phyloP scores from a whole-genome alignment of 1,284 basidiomycete genomes.

The Cutaneotrichosporon sp. region DNA sequence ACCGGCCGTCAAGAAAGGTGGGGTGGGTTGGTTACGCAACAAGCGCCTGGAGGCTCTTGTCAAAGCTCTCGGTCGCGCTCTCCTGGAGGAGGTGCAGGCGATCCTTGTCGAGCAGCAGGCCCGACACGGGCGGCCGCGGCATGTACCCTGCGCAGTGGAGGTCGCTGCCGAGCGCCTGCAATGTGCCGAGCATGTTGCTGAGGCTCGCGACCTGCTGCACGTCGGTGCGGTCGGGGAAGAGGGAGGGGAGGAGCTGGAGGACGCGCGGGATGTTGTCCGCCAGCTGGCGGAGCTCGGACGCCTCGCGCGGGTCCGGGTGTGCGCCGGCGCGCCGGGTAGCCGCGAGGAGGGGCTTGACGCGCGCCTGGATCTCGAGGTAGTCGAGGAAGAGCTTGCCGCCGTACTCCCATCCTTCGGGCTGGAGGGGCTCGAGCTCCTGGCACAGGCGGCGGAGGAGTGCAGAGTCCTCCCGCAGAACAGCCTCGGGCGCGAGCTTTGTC shows the following conservation, averaged over 20 bases:
- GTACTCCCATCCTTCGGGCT: constrained; percentile 72
- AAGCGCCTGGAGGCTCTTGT: constrained; percentile 12
- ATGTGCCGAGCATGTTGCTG: constrained; percentile 43
- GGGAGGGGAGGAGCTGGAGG: constrained; percentile 69
- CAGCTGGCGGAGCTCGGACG: constrained; percentile 61
- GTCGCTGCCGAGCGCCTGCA: constrained; percentile 37
- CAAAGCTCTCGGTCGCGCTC: constrained; percentile 42
- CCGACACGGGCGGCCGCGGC: constrained; percentile 33
- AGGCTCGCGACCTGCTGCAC: constrained; percentile 43
- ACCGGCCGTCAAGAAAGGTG: too few species aligned
- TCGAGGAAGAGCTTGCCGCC: constrained; percentile 62
- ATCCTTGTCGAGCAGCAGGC: constrained; percentile 45
- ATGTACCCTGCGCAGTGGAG: constrained; percentile 39
- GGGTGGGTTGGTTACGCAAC: not conserved
- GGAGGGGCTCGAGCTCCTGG: constrained; percentile 63
- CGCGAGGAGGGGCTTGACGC: constrained; percentile 37
- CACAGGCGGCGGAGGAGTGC: constrained; percentile 75
- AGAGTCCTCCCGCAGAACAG: constrained; percentile 76
- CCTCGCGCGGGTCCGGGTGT: constrained; percentile 50
- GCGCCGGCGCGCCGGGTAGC: constrained; percentile 29
- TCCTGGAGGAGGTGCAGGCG: constrained; percentile 47
- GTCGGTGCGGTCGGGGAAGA: constrained; percentile 52
- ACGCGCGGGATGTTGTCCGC: constrained; percentile 65
- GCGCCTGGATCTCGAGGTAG: constrained; percentile 39
- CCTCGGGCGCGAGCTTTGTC: constrained; percentile 84